A percentile compares a stretch with the other conserved stretches of the same genome.
Conservation (phyloP, 163 green algal species). For the Trebouxiophyceae sp. region DNA sequence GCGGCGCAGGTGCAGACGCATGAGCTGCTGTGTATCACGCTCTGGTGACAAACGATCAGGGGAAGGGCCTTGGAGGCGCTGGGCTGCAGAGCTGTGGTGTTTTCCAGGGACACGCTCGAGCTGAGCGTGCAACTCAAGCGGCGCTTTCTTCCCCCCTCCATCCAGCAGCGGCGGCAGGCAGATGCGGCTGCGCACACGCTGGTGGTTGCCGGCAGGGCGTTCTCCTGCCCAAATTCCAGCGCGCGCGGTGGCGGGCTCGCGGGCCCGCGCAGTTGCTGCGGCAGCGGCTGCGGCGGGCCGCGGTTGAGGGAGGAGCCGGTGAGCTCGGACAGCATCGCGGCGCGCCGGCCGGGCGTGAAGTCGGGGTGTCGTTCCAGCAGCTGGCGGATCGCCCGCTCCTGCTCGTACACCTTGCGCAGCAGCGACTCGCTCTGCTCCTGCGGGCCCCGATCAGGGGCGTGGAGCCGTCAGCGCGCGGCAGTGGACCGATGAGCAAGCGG, state of each 20-base stretch:
- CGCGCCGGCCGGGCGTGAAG: background rate
- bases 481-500: background rate
- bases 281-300: background rate
- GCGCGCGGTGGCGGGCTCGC: too few relatives aligned
- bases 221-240: background rate
- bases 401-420: background rate
- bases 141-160: background rate
- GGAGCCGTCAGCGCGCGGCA: background rate
- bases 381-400: background rate
- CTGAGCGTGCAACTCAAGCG: background rate
- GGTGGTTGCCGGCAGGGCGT: background rate
- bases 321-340: background rate
- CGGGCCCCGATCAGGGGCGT: background rate
- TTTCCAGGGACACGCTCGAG: too few relatives aligned
- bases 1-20: too few relatives aligned
- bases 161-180: background rate
- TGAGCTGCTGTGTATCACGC: too few relatives aligned
- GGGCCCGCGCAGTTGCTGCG: too few relatives aligned
- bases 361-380: background rate
- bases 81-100: too few relatives aligned
- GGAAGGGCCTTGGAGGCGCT: too few relatives aligned
- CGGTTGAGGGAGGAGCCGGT: background rate
- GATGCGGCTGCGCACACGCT: background rate
- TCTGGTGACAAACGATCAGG: background rate
- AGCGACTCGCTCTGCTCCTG: background rate